Evolutionary conservation across 306 rosid genomes (phyloP), one percentile per base, ranked within the genome.

Genomic region (Arachis hypogaea): DNA sequence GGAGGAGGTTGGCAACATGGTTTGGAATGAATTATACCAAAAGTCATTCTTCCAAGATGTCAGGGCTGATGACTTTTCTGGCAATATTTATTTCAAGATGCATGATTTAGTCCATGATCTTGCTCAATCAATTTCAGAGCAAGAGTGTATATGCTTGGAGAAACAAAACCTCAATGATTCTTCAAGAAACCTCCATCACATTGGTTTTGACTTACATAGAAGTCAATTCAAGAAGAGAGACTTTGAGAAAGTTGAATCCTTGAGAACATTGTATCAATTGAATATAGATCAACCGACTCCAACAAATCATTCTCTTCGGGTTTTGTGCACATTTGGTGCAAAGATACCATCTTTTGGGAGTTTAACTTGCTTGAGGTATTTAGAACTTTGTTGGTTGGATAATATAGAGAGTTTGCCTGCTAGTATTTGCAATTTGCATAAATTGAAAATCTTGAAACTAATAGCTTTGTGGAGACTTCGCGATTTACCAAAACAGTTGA

Each of bases 281-380:
- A 6, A 18, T 33, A 33, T 3, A 33, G 38, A 3, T 33, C 38
- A 5, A 2, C 1, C 5, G 11, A 1, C 41, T 11, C 75, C 56
- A 11, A 70, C 7, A 11, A 43, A 28, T 5, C 28, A 2, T 10
- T 70, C 30, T 43, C 12, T 70, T 1, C 54, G 75, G 30, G 75
- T 43, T 22, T 57, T 70, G 43, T 5, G n/a, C 6, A 70, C 45
- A 22, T 0, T 0, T 0, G 1, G 44, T 4, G 6, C 0, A 8
- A 22, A 43, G 29, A 6, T 70, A 11, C 0, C 0, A 42, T 11
- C 64, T 6, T 0, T 57, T 7, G 56, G 46, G 56, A 11, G 10
- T 28, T 57, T 42, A n/a, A 57, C 6, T 42, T 69, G 49, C 72
- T 54, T 78, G 43, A 68, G 74, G 51, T 66, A 72, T 36, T 51